Evolutionary conservation across 768 basidiomycete species (phyloP).

Genomic region (Pulveroboletus sp.): DNA sequence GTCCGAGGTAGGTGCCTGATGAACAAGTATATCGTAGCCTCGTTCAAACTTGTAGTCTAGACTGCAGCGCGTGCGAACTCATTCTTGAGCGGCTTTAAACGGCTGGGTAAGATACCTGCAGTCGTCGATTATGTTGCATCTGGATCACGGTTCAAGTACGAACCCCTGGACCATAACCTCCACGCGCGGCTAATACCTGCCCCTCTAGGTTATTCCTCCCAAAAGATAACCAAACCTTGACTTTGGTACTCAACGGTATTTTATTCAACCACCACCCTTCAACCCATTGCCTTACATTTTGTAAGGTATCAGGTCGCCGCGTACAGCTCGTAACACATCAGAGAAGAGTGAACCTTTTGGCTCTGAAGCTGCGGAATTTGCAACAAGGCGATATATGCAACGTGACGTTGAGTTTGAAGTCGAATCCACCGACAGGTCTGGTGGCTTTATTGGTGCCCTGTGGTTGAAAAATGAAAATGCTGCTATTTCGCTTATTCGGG

Average conservation of each 20-base stretch:
- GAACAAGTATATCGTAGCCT: background rate
- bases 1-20: conserved; percentile 61
- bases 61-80: conserved; percentile 71
- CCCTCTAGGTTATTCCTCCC: conserved; percentile 66
- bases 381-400: conserved; percentile 81
- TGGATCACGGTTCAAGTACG: conserved; percentile 92
- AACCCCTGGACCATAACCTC: conserved; percentile 3
- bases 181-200: background rate
- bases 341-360: conserved; percentile 93
- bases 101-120: conserved; percentile 75
- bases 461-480: conserved; percentile 84
- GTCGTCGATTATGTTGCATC: conserved; percentile 91
- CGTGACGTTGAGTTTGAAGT: conserved; percentile 93
- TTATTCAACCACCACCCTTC: background rate
- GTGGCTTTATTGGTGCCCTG: conserved; percentile 90
- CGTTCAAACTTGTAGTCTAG: conserved; percentile 32
- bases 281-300: conserved; percentile 4
- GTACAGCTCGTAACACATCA: conserved; percentile 69
- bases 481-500: conserved; percentile 75
- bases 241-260: conserved; percentile 81
- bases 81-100: conserved; percentile 89
- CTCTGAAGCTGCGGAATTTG: conserved; percentile 73
- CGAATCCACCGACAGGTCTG: conserved; percentile 86
- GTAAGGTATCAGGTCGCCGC: conserved; percentile 86
- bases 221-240: conserved; percentile 90